phyloP scores from a whole-genome alignment of 116 monocot genomes.

The Trichopus zeylanicus region DNA sequence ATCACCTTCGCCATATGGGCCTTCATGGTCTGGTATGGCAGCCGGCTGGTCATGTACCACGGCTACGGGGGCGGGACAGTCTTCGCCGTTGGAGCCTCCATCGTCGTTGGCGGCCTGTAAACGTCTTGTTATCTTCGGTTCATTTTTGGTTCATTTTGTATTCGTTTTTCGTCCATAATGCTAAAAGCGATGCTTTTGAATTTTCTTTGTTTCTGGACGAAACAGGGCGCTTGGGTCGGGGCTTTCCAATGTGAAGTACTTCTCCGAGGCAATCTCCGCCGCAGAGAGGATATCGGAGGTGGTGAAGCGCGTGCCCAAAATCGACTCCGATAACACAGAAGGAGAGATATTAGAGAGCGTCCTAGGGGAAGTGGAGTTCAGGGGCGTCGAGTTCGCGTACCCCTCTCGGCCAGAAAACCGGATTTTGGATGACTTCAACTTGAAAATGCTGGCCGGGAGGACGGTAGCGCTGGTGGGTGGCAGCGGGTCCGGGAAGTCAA shows the following conservation, averaged over 20 bases:
- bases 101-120: slow-evolving; percentile 42
- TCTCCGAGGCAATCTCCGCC: slow-evolving; percentile 41
- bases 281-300: slow-evolving; percentile 35
- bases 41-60: slow-evolving; percentile 46
- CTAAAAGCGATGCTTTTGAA: background rate
- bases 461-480: slow-evolving; percentile 50
- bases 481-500: slow-evolving; percentile 56
- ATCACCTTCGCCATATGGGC: slow-evolving; percentile 48
- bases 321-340: slow-evolving; percentile 34
- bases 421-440: slow-evolving; percentile 24
- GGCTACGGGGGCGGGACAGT: no score
- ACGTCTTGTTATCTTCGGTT: background rate
- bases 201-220: background rate
- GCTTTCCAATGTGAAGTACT: slow-evolving; percentile 46
- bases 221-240: slow-evolving; percentile 29
- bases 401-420: slow-evolving; percentile 37
- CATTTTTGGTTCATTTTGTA: background rate
- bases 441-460: slow-evolving; percentile 31
- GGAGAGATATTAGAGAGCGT: slow-evolving; percentile 22
- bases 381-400: slow-evolving; percentile 33
- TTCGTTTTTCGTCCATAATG: background rate
- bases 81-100: slow-evolving; percentile 19
- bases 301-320: slow-evolving; percentile 28
- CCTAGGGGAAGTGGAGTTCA: slow-evolving; percentile 43
- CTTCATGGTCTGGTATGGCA: slow-evolving; percentile 42